A percentile compares a stretch with the other conserved stretches of the same genome.
Evolutionary conservation across 768 basidiomycete genomes (phyloP).

Genomic region (Boletus tomentosulus): DNA sequence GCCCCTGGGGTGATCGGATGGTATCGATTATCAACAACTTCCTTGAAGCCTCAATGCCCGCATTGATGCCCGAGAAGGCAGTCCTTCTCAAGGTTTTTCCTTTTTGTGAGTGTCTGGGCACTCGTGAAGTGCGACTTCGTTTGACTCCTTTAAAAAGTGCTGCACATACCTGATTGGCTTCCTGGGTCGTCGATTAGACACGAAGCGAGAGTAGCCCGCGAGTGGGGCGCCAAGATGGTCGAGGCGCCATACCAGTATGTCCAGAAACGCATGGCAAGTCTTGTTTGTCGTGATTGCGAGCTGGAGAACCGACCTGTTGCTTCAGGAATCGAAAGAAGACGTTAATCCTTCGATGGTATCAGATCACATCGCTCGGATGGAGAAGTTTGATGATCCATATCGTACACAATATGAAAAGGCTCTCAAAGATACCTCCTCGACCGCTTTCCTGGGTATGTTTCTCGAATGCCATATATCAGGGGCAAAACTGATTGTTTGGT

Average conservation of each 20-base stretch:
- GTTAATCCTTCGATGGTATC: constrained; percentile 12
- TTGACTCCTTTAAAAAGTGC: constrained; percentile 12
- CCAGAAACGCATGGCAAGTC: background rate
- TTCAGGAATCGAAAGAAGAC: constrained; percentile 6
- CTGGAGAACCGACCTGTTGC: background rate
- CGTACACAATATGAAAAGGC: constrained; percentile 11
- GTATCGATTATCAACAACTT: constrained; percentile 12
- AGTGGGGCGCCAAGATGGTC: constrained; percentile 7
- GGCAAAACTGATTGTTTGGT: background rate
- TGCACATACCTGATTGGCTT: constrained; percentile 26
- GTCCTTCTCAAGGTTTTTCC: constrained; percentile 13
- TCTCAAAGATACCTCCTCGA: constrained; percentile 12
- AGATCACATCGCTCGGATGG: constrained; percentile 9
- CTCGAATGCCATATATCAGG: too few relatives aligned
- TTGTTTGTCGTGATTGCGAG: background rate
- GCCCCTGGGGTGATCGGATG: constrained; percentile 11
- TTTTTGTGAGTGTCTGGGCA: constrained; percentile 9
- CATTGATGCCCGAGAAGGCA: constrained; percentile 12
- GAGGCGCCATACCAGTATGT: constrained; percentile 16
- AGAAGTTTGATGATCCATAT: constrained; percentile 1
- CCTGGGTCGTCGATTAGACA: constrained; percentile 15
- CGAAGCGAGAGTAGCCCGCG: constrained; percentile 6
- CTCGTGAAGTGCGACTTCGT: background rate
- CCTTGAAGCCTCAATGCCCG: constrained; percentile 1
- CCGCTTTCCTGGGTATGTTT: constrained; percentile 14